A percentile compares a stretch with the other conserved stretches of the same genome.
Evolutionary conservation across 108 stramenopile genomes (phyloP).

Genomic region (Thalassiosira profunda): DNA sequence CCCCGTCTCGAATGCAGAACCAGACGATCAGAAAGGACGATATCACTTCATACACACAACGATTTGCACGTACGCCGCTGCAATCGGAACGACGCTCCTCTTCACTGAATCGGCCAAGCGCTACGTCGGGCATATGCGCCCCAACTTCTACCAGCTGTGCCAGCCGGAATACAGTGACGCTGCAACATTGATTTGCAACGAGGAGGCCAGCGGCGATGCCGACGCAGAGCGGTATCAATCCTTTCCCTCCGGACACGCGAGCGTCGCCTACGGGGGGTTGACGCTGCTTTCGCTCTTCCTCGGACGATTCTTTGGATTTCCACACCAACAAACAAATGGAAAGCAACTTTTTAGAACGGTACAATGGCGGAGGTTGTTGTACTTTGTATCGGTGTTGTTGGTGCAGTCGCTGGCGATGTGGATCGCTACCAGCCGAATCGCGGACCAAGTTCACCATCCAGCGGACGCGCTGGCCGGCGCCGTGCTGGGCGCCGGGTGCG

Average conservation of each 20-base stretch:
- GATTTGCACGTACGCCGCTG: conserved; percentile 52
- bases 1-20: conserved; percentile 11
- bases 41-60: conserved; percentile 48
- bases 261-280: conserved; percentile 67
- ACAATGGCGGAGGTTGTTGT: too few relatives aligned
- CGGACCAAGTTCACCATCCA: conserved; percentile 90
- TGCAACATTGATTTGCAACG: conserved; percentile 50
- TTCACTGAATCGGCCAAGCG: conserved; percentile 70
- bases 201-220: conserved; percentile 42
- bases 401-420: conserved; percentile 33
- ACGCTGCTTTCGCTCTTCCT: conserved; percentile 69
- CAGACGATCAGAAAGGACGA: conserved; percentile 12
- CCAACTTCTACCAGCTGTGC: conserved; percentile 87
- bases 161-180: conserved; percentile 72
- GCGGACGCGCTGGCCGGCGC: conserved; percentile 80
- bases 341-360: too few relatives aligned
- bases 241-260: conserved; percentile 87
- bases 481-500: conserved; percentile 57
- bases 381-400: too few relatives aligned
- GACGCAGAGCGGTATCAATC: conserved; percentile 69
- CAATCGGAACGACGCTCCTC: conserved; percentile 71
- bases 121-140: conserved; percentile 72
- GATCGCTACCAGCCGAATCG: conserved; percentile 38
- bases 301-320: conserved; percentile 35
- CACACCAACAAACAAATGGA: too few relatives aligned